Evolutionary conservation across 257 asterid genomes (phyloP).

Genomic region (Primulina eburnea): DNA sequence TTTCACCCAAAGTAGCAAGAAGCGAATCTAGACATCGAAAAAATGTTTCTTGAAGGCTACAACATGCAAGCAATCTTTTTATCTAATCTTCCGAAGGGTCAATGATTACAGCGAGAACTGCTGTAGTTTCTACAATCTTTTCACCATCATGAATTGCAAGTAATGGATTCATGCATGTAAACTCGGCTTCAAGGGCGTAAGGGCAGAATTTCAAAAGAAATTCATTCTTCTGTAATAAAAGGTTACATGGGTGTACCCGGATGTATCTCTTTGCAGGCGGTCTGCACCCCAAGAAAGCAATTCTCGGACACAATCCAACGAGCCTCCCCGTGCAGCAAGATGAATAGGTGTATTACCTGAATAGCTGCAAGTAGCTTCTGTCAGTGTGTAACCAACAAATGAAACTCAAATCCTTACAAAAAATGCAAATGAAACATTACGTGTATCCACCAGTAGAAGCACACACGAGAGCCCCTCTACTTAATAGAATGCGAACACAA

Average conservation of each 20-base stretch:
- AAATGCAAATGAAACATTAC: constrained; percentile 31
- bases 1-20: neutral
- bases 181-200: neutral
- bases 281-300: constrained; percentile 86
- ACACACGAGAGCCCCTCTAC: constrained; percentile 77
- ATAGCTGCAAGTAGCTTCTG: constrained; percentile 36
- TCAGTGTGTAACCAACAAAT: constrained; percentile 8
- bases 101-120: neutral
- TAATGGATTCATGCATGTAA: neutral
- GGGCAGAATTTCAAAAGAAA: no score
- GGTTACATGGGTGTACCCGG: constrained; percentile 47
- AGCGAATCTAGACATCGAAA: neutral
- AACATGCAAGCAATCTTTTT: neutral
- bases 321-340: constrained; percentile 82
- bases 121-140: neutral
- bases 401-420: neutral
- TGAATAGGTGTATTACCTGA: constrained; percentile 83
- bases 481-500: constrained; percentile 57
- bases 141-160: neutral
- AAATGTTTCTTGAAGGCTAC: neutral
- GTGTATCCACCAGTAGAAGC: constrained; percentile 70
- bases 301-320: constrained; percentile 75
- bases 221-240: constrained; percentile 4
- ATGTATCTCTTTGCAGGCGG: constrained; percentile 66
- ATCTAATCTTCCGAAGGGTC: neutral